Conservation (phyloP, 164 flowering plant genomes). For the Vitis riparia region DNA sequence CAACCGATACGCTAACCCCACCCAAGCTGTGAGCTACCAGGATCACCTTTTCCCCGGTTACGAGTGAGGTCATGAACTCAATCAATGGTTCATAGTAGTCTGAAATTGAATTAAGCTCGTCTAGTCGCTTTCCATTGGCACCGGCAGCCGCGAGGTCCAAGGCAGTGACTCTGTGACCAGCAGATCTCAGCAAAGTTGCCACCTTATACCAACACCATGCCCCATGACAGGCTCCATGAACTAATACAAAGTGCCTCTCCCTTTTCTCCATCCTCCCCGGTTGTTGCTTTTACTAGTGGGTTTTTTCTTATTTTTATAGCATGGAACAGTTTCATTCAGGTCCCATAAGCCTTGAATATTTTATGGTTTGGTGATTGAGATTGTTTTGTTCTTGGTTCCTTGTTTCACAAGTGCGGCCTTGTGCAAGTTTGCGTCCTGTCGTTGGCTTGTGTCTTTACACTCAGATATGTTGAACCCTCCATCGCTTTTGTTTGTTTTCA, state of each 20-base stretch:
- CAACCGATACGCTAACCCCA: conserved; percentile 13
- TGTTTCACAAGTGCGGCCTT: no score
- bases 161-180: conserved; percentile 23
- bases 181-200: conserved; percentile 7
- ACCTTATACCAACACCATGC: conserved; percentile 37
- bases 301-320: no score
- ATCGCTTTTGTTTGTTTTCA: no score
- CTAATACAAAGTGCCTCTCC: conserved; percentile 23
- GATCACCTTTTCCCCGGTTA: conserved; percentile 16
- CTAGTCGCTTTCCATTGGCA: conserved; percentile 5
- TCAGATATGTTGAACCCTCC: no score
- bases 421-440: no score
- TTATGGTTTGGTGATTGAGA: no score
- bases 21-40: conserved; percentile 32
- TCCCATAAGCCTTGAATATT: no score
- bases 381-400: no score
- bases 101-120: neutral
- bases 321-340: no score
- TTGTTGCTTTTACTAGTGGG: neutral
- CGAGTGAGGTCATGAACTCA: conserved; percentile 10
- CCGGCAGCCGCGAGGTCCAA: conserved; percentile 30
- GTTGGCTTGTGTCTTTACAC: no score
- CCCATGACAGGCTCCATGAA: conserved; percentile 33
- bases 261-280: neutral
- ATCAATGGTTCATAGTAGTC: conserved; percentile 20